Conservation (phyloP, 805 yeast genomes). For the Grigorovia jiainica region DNA sequence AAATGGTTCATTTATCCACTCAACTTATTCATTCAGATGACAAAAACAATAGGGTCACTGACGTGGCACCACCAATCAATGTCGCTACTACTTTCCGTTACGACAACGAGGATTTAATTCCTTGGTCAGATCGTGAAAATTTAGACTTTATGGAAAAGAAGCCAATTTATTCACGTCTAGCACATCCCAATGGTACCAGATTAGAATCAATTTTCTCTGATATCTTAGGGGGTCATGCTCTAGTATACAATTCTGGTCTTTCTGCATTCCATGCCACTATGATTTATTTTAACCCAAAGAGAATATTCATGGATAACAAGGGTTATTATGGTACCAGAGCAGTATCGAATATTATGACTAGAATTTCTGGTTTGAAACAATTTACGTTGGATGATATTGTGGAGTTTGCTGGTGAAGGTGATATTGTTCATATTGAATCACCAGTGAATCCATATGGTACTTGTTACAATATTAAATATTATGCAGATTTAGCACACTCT, state of each 20-base stretch:
- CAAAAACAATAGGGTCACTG: conserved; percentile 42
- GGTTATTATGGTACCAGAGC: conserved; percentile 84
- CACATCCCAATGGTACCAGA: conserved; percentile 63
- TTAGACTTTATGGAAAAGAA: conserved; percentile 26
- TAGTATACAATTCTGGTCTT: conserved; percentile 69
- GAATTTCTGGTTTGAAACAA: conserved; percentile 49
- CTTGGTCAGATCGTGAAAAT: conserved; percentile 34
- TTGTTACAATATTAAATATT: conserved; percentile 49
- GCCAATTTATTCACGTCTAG: conserved; percentile 59
- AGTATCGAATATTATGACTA: conserved; percentile 49
- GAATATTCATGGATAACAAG: conserved; percentile 57
- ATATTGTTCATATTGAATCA: conserved; percentile 74
- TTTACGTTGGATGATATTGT: conserved; percentile 43
- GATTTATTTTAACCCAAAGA: conserved; percentile 62
- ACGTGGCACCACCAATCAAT: conserved; percentile 72
- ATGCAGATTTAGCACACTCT: conserved; percentile 62
- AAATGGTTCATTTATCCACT: conserved; percentile 36
- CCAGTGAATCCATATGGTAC: conserved; percentile 82
- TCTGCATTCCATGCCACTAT: conserved; percentile 73
- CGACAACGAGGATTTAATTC: conserved; percentile 41
- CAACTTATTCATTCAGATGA: conserved; percentile 67
- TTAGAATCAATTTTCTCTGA: conserved; percentile 56
- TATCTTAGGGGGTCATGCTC: conserved; percentile 54
- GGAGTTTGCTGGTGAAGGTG: conserved; percentile 43
- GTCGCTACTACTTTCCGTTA: conserved; percentile 74